Percentiles rank a stretch among this genome's conserved stretches.
Evolutionary conservation across 495 filamentous ascomycete species (phyloP).

Genomic region (Penicillium lividum): DNA sequence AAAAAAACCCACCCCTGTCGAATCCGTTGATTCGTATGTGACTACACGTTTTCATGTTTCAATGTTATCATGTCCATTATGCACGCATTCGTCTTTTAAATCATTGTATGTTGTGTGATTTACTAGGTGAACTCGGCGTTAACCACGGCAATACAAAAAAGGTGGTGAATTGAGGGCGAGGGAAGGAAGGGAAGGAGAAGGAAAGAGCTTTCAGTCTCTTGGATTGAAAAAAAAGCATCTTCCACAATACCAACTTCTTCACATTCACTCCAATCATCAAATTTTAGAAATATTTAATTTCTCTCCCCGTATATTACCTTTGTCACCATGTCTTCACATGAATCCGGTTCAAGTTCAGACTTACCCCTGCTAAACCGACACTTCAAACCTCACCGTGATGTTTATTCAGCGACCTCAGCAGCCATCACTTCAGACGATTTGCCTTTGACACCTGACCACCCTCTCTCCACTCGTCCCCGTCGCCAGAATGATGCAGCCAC

Average conservation of each 20-base stretch:
- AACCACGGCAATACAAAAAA: constrained; percentile 17
- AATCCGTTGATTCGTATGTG: not conserved
- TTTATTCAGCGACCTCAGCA: not conserved
- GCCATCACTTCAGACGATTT: constrained; percentile 4
- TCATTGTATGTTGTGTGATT: constrained; percentile 6
- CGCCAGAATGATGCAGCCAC: not conserved
- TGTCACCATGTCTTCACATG: not conserved
- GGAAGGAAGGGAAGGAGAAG: not conserved
- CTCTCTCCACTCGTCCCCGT: not conserved
- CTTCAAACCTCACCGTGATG: not conserved
- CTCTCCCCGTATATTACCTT: not conserved
- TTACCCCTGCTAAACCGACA: not conserved
- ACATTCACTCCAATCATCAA: not conserved
- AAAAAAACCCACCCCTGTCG: constrained; percentile 11
- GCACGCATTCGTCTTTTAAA: not conserved
- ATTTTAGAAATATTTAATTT: not conserved
- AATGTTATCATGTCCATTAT: constrained; percentile 3
- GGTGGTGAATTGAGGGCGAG: not conserved
- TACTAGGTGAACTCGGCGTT: constrained; percentile 17
- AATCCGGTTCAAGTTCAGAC: not conserved
- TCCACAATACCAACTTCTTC: not conserved
- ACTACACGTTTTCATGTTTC: not conserved
- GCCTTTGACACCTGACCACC: constrained; percentile 8
- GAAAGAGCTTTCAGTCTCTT: not conserved
- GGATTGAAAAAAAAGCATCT: not conserved